A percentile compares a stretch with the other conserved stretches of the same genome.
Evolutionary conservation across 352 stramenopile genomes (phyloP).

Genomic region (Peronospora destructor): DNA sequence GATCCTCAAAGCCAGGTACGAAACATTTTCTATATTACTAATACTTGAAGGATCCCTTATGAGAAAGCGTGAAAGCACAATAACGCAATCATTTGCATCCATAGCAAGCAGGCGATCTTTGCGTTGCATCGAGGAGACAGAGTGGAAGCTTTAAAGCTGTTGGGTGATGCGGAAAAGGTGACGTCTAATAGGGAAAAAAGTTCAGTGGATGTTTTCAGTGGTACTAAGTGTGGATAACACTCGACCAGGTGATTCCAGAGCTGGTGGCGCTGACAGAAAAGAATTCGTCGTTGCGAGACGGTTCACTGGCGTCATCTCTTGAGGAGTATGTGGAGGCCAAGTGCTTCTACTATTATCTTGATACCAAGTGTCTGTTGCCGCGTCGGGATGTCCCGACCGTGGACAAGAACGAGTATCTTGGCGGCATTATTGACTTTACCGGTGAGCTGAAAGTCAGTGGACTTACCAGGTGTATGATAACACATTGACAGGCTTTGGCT

Average conservation of each 20-base stretch:
- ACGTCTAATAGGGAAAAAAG: not conserved
- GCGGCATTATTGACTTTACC: constrained; percentile 92
- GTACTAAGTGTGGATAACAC: not conserved
- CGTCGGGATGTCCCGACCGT: constrained; percentile 46
- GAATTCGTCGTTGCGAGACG: constrained; percentile 77
- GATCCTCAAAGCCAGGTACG: constrained; percentile 88
- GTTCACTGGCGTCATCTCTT: constrained; percentile 77
- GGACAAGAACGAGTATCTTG: constrained; percentile 89
- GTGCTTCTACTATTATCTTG: constrained; percentile 86
- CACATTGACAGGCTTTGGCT: not conserved
- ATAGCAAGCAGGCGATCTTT: constrained; percentile 92
- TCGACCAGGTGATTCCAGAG: constrained; percentile 52
- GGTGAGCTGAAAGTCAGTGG: constrained; percentile 37
- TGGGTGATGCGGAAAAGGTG: constrained; percentile 51
- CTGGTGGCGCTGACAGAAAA: constrained; percentile 76
- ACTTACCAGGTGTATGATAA: not conserved
- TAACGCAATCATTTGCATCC: not conserved
- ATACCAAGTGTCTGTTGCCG: constrained; percentile 45
- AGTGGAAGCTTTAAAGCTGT: constrained; percentile 43
- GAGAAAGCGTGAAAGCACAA: too few relatives aligned
- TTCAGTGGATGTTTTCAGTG: constrained; percentile 3
- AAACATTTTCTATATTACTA: not conserved
- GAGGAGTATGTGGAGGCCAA: constrained; percentile 94
- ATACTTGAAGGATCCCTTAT: too few relatives aligned
- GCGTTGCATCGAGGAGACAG: constrained; percentile 86